A percentile compares a stretch with the other conserved stretches of the same genome.
Evolutionary conservation across 2,329 filamentous ascomycete genomes (phyloP).

Genomic region (Aspergillus fumigatus): DNA sequence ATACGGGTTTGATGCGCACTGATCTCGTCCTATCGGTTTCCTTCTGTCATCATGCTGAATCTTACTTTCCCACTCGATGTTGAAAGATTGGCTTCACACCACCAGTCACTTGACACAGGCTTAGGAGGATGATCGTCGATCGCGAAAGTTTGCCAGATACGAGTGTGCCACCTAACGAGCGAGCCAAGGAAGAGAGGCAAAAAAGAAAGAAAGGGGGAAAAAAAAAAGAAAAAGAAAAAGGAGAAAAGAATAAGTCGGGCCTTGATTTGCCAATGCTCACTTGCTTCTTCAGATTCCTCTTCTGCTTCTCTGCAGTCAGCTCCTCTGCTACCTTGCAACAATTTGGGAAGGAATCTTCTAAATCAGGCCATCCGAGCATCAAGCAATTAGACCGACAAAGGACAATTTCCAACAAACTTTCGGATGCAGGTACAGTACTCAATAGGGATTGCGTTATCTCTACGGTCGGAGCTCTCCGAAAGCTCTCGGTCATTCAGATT

Average conservation of each 20-base stretch:
- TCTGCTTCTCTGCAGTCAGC: neutral
- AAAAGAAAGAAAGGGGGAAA: no score
- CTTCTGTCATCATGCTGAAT: neutral
- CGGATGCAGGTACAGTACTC: conserved; percentile 4
- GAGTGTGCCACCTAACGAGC: neutral
- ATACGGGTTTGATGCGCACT: neutral
- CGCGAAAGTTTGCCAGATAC: neutral
- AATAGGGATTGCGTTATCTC: conserved; percentile 3
- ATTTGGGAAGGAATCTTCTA: neutral
- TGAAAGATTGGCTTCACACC: neutral
- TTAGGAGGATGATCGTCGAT: neutral
- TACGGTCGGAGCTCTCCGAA: conserved; percentile 1
- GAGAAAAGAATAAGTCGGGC: neutral
- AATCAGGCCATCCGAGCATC: neutral
- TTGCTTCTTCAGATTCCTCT: neutral
- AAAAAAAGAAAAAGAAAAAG: no score
- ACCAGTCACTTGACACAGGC: neutral
- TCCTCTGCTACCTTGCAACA: neutral
- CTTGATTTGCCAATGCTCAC: neutral
- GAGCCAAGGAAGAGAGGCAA: no score
- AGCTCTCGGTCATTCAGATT: neutral
- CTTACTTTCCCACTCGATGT: neutral
- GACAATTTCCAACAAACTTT: neutral
- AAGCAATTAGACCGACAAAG: neutral
- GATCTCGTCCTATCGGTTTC: neutral